Base-by-base conservation (phyloP, 164 flowering plant species). In the Euptelea pleiosperma region DNA sequence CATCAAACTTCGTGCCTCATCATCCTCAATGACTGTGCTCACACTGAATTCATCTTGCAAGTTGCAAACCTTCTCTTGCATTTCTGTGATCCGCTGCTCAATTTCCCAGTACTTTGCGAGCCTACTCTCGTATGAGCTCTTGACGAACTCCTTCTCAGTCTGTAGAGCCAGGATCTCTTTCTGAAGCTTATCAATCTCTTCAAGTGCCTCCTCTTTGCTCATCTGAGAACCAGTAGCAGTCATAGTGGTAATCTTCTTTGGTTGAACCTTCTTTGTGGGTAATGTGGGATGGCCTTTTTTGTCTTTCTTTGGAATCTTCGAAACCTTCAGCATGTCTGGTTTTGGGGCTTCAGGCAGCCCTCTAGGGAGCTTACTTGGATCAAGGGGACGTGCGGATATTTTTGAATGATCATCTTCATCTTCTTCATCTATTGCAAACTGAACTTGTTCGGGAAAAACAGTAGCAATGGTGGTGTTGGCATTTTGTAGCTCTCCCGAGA, bases 401-500 rank as follows among this genome's bases (percentile, higher is more conserved):
- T 29, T 49, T 3, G 52, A 18, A 15, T 19, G 21, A 43, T 35
- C 52, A 30, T 70, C 75, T 25, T 76, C 83, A 16, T 80, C 80
- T 4, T 81, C 92, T 6, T 74, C 84, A 19, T 82, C 91, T 64
- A 82, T 62, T 1, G 66, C 52, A 29, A 75, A 59, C 39, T 74
- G 86, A 53, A 81, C 76, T 62, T 79, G 79, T 28, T 86, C 98
- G 0, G 98, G 98, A 60, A 70, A 89, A 22, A 77, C 83, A 1
- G 83, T 58, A 14, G 96, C 98, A 47, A 91, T 80, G n/a, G 94
- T 83, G 46, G 81, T 75, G 53, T 89, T 89, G 11, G 94, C 96
- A 51, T 69, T 83, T 53, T 91, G 96, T 3, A 91, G 65, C 42
- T 89, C 94, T 15, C 67, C 84, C 1, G 98, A 91, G 4, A 91